Conservation (phyloP, 768 basidiomycete genomes). For the Crucibulum laeve region DNA sequence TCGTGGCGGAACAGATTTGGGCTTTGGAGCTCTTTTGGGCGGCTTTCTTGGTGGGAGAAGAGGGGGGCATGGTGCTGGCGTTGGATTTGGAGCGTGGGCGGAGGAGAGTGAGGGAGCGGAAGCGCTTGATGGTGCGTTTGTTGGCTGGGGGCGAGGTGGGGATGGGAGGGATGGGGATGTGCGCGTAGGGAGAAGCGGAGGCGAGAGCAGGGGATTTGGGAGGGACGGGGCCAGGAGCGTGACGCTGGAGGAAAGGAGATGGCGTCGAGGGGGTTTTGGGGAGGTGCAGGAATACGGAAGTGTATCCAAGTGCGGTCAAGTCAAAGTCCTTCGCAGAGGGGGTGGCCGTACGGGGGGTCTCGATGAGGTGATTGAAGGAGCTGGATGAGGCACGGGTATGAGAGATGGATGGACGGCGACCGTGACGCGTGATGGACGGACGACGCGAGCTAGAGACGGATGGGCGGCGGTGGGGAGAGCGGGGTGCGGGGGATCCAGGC, state of each 20-base stretch:
- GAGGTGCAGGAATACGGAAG: slow-evolving; percentile 59
- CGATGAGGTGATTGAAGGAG: slow-evolving; percentile 43
- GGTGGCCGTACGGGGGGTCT: slow-evolving; percentile 31
- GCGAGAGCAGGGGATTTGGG: slow-evolving; percentile 16
- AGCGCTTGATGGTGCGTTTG: slow-evolving; percentile 30
- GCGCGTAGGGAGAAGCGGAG: slow-evolving; percentile 4
- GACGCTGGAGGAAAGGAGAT: slow-evolving; percentile 21
- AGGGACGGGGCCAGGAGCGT: slow-evolving; percentile 15
- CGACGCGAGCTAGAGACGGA: slow-evolving; percentile 20
- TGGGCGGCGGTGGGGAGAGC: slow-evolving; percentile 31
- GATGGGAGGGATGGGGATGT: slow-evolving; percentile 17
- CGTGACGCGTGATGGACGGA: slow-evolving; percentile 13
- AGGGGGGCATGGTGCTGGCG: slow-evolving; percentile 9
- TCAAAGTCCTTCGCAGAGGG: slow-evolving; percentile 49
- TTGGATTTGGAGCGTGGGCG: slow-evolving; percentile 34
- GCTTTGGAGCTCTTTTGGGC: slow-evolving; percentile 5
- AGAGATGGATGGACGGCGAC: slow-evolving; percentile 27
- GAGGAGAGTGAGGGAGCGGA: slow-evolving; percentile 51
- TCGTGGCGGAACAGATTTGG: slow-evolving; percentile 16
- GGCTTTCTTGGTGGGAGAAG: slow-evolving; percentile 15
- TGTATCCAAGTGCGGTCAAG: slow-evolving; percentile 60
- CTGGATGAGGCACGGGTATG: slow-evolving; percentile 36
- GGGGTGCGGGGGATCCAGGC: slow-evolving; percentile 59
- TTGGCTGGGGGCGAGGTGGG: slow-evolving; percentile 9
- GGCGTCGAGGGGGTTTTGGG: slow-evolving; percentile 46